A percentile compares a stretch with the other conserved stretches of the same genome.
These are phyloP conservation scores for Hypoxylon sp. DNA, from an alignment of 2,329 filamentous ascomycete species.

Conservation along the genomic window DNA sequence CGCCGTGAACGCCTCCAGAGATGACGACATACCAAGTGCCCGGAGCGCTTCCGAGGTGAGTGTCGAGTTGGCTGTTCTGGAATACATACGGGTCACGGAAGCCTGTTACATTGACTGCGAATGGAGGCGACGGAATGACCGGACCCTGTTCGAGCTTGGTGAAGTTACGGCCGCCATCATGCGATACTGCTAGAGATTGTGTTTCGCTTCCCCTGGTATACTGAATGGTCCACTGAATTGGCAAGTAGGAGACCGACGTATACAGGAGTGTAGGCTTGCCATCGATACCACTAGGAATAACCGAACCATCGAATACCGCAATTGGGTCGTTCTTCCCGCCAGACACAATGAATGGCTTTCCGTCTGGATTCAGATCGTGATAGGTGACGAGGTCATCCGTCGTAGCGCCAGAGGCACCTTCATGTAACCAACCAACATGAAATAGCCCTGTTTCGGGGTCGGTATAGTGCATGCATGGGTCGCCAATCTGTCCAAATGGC, in stretches of 20 bases:
- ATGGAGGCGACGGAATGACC: constrained; percentile 58
- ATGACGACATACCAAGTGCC: constrained; percentile 59
- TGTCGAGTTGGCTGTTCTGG: constrained; percentile 57
- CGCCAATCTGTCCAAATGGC: constrained; percentile 59
- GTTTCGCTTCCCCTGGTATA: constrained; percentile 64
- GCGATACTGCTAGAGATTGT: constrained; percentile 60
- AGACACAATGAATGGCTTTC: constrained; percentile 55
- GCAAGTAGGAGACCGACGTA: constrained; percentile 61
- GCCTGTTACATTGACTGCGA: constrained; percentile 60
- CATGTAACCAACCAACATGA: constrained; percentile 61
- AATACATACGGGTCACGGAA: constrained; percentile 62
- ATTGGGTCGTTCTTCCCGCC: constrained; percentile 57
- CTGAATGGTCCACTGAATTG: constrained; percentile 62
- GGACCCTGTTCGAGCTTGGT: constrained; percentile 58
- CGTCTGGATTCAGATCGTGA: constrained; percentile 57
- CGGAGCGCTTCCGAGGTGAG: constrained; percentile 52
- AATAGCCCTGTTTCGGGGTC: constrained; percentile 61
- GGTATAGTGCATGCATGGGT: constrained; percentile 63
- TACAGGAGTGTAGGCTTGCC: constrained; percentile 62
- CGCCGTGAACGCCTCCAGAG: constrained; percentile 58
- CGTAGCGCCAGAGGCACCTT: constrained; percentile 57
- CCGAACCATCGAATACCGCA: constrained; percentile 63
- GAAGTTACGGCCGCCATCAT: constrained; percentile 57
- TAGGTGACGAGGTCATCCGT: constrained; percentile 61
- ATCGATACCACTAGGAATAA: constrained; percentile 61